Evolutionary conservation across 495 filamentous ascomycete species (phyloP), one percentile per base, ranked within the genome.

Genomic region (Penicillium cataractarum): DNA sequence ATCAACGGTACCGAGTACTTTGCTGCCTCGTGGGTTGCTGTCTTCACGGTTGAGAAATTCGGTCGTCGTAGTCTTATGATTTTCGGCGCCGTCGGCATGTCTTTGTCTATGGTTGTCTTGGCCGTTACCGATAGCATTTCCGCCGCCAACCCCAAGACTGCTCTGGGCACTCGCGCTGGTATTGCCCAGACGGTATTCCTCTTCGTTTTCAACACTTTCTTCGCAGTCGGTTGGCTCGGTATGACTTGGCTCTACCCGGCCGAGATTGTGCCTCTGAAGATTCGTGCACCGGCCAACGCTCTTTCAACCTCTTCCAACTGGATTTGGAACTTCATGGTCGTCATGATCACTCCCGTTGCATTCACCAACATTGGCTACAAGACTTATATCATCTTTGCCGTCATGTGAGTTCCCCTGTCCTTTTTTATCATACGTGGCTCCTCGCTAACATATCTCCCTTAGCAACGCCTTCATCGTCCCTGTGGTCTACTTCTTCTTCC

Each of bases 121-220:
- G 85, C 88, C 7, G 82, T 82, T 27, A 75, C 79, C 33, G 78
- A 68, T 19, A 74, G 62, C 26, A 71, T 79, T 21, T 65, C 64
- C 8, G 40, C 65, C 0, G 54, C 61, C 29, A 57, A 76, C 39
- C 69, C 78, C 6, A 70, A 39, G 6, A 58, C 49, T 1, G 52
- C 63, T 12, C 44, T 62, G n/a, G 61, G 63, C 13, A 65, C 84
- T 42, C 76, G 72, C 6, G 71, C 76, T 10, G 74, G 77, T 52
- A 78, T 83, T 21, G 82, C 78, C 3, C 84, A 83, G 15, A 79
- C 83, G 0, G 80, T 86, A 7, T 89, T 92, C 68, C 73, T 90
- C 31, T 92, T 92, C 71, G 77, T 90, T 24, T 92, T 90, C 80
- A 89, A 89, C 70, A 88, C 87, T 1, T 91, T 91, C 78, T 92